phyloP scores from a whole-genome alignment of 306 rosid species.

The Citrullus mucosospermus region DNA sequence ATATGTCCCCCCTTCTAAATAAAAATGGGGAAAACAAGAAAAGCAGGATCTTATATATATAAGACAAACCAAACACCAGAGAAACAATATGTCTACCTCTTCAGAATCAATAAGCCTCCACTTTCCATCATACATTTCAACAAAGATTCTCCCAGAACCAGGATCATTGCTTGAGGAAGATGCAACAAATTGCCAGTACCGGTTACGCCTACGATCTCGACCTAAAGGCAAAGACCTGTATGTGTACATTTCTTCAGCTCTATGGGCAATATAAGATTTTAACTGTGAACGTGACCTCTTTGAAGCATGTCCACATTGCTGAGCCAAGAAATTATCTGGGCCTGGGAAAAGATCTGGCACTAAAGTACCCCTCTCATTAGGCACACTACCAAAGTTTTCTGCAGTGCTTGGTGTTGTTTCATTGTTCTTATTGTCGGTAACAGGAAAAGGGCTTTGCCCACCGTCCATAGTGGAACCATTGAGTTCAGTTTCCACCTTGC shows the following conservation, averaged over 20 bases:
- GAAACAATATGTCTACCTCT: conserved; percentile 43
- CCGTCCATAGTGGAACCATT: conserved; percentile 44
- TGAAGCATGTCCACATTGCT: conserved; percentile 60
- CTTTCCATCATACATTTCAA: conserved; percentile 67
- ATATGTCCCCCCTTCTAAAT: neutral
- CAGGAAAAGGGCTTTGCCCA: conserved; percentile 70
- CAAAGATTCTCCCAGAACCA: conserved; percentile 91
- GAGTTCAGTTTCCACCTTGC: conserved; percentile 51
- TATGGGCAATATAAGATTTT: conserved; percentile 78
- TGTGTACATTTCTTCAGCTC: conserved; percentile 91
- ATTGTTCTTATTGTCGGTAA: conserved; percentile 34
- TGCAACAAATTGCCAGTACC: conserved; percentile 94
- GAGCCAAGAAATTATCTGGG: conserved; percentile 57
- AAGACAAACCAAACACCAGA: neutral
- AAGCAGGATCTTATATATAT: neutral
- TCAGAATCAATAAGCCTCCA: conserved; percentile 93
- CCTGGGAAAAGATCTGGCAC: conserved; percentile 47
- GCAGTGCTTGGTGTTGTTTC: conserved; percentile 56
- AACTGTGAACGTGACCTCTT: conserved; percentile 92
- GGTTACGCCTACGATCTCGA: conserved; percentile 91
- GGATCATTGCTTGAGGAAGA: conserved; percentile 93
- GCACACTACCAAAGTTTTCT: conserved; percentile 37
- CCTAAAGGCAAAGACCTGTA: conserved; percentile 98
- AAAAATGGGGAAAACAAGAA: neutral
- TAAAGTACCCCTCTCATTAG: conserved; percentile 36